Conservation (phyloP, 164 flowering plant species). For the Echeveria elegans region DNA sequence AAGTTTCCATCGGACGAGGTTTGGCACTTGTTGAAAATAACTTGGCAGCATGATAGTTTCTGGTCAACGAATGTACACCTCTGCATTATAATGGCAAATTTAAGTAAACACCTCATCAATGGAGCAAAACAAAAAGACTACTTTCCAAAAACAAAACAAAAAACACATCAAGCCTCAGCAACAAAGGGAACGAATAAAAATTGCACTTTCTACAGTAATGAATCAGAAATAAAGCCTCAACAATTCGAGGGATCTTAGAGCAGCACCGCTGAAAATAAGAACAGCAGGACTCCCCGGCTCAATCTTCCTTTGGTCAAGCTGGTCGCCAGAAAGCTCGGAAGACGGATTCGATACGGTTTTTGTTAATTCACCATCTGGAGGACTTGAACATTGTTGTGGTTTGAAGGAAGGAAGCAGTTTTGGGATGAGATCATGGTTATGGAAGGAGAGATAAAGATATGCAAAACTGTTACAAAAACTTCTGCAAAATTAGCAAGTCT, state of each 20-base stretch:
- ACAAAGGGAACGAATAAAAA: background rate
- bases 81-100: slow-evolving; percentile 20
- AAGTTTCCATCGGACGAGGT: no score
- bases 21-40: no score
- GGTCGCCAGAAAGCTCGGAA: slow-evolving; percentile 40
- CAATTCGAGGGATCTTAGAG: slow-evolving; percentile 69
- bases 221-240: slow-evolving; percentile 55
- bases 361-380: no score
- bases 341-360: no score
- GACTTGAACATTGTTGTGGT: no score
- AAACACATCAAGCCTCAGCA: background rate
- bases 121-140: no score
- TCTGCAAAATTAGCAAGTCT: no score
- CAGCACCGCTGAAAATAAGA: slow-evolving; percentile 65
- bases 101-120: background rate
- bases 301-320: slow-evolving; percentile 45
- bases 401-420: no score
- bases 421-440: no score
- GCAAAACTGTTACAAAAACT: no score
- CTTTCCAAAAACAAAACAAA: background rate
- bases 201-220: background rate
- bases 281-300: slow-evolving; percentile 77
- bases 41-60: slow-evolving; percentile 75
- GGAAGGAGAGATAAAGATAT: no score
- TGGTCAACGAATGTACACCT: slow-evolving; percentile 60